phyloP scores from a whole-genome alignment of 2,329 filamentous ascomycete species.

The Exophiala mesophila region DNA sequence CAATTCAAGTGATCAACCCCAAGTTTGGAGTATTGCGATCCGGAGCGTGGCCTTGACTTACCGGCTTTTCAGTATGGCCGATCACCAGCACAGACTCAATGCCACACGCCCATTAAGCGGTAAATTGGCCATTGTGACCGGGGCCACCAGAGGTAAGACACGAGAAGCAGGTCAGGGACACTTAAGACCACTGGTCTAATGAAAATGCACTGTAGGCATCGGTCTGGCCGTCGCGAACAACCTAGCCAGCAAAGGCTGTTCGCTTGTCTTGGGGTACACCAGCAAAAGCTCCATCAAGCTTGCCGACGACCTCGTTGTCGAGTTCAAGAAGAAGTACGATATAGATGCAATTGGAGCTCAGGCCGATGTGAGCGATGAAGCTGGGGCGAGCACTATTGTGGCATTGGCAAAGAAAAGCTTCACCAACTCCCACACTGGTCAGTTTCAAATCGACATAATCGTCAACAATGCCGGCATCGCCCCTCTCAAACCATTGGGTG shows the following conservation, averaged over 20 bases:
- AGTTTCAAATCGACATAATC: slow-evolving; percentile 77
- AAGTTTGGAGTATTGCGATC: too few species aligned
- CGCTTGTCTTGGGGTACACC: slow-evolving; percentile 66
- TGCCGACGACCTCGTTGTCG: slow-evolving; percentile 47
- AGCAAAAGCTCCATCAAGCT: slow-evolving; percentile 55
- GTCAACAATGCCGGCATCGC: slow-evolving; percentile 98
- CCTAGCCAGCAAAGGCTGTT: slow-evolving; percentile 64
- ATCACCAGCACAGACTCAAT: too few species aligned
- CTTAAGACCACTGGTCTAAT: too few species aligned
- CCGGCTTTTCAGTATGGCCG: too few species aligned
- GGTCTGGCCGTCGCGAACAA: slow-evolving; percentile 64
- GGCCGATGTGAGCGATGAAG: slow-evolving; percentile 60
- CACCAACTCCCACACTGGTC: slow-evolving; percentile 42
- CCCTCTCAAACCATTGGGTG: slow-evolving; percentile 91
- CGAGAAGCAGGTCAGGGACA: background rate
- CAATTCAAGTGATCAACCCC: too few species aligned
- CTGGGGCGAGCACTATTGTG: slow-evolving; percentile 53
- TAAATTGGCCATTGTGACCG: slow-evolving; percentile 72
- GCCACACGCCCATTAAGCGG: too few species aligned
- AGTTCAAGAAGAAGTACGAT: slow-evolving; percentile 53
- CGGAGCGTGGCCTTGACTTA: too few species aligned
- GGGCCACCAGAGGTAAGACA: slow-evolving; percentile 64
- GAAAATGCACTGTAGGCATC: slow-evolving; percentile 58
- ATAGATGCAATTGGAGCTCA: slow-evolving; percentile 60
- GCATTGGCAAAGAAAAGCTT: slow-evolving; percentile 55